Base-by-base conservation (phyloP, 805 yeast genomes). In the Schizosaccharomyces octosporus region DNA sequence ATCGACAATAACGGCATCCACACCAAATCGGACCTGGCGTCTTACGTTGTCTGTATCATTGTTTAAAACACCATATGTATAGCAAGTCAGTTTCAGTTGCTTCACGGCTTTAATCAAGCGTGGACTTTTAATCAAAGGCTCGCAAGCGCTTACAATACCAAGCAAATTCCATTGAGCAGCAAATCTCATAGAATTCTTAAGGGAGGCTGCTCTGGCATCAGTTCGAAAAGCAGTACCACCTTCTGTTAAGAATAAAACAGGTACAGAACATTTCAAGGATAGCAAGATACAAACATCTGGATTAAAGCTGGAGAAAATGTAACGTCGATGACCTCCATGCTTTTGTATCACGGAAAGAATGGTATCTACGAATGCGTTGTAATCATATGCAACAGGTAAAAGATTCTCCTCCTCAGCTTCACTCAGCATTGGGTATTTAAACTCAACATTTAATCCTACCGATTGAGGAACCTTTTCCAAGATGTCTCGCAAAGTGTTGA, bases 1-100 rank as follows among this genome's bases (percentile, higher is more conserved):
- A 72, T 90, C 97, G 2, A 87, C 97, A 72, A 90, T 90, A n/a
- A 90, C 97, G 0, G 98, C 98, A 75, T 90, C 97, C 13, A 90
- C 95, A 7, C 97, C 97, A 3, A 94, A 89, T 64, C 81, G 81
- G 83, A 90, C 83, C 71, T 90, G 96, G 62, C 85, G 74, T 66
- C 81, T 82, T 36, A 95, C 88, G 64, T 82, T 81, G 62, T 80
- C 87, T 0, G 97, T 95, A 43, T 81, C 81, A 67, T 90, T 90
- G 70, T 90, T 90, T 69, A 79, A 77, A 0, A 79, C 77, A 36
- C 97, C 97, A 67, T 90, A 90, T 0, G 96, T 86, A 62, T 90
- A 90, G 72, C 96, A 89, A 13, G 89, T 96, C 64, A 90, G 76
- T 0, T 97, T 97, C 60, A 85, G 80, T 17, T 87, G 82, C 70